Conservation (phyloP, 2,329 filamentous ascomycete species). For the Aspergillus costaricaensis region DNA sequence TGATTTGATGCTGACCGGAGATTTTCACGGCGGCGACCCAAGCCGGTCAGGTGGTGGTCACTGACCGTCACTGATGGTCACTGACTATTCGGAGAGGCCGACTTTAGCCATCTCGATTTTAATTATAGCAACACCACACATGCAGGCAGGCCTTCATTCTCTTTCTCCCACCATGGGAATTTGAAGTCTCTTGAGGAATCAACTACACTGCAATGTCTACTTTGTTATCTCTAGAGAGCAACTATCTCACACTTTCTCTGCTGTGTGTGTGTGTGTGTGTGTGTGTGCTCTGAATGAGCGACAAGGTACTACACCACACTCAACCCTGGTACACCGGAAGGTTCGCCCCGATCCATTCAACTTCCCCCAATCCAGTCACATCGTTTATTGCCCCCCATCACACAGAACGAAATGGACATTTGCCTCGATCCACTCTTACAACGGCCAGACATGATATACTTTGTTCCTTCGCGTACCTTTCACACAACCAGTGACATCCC, state of each 20-base stretch:
- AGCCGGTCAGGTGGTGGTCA: slow-evolving; percentile 23
- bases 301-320: not conserved
- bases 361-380: slow-evolving; percentile 17
- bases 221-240: not conserved
- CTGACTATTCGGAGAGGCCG: slow-evolving; percentile 25
- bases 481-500: slow-evolving; percentile 15
- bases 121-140: not conserved
- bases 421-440: not conserved
- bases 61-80: slow-evolving; percentile 26
- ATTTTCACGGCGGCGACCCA: slow-evolving; percentile 13
- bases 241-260: not conserved
- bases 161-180: not conserved
- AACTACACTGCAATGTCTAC: not conserved
- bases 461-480: not conserved
- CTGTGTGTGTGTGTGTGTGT: not conserved
- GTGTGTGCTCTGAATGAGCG: not conserved
- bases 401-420: not conserved
- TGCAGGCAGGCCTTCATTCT: not conserved
- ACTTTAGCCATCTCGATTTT: slow-evolving; percentile 5
- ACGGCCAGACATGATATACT: slow-evolving; percentile 13
- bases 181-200: not conserved
- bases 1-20: slow-evolving; percentile 24
- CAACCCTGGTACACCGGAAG: slow-evolving; percentile 29
- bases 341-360: slow-evolving; percentile 29
- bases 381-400: not conserved